Evolutionary conservation across 805 yeast species (phyloP).

Genomic region (Wickerhamomyces mucosus): DNA sequence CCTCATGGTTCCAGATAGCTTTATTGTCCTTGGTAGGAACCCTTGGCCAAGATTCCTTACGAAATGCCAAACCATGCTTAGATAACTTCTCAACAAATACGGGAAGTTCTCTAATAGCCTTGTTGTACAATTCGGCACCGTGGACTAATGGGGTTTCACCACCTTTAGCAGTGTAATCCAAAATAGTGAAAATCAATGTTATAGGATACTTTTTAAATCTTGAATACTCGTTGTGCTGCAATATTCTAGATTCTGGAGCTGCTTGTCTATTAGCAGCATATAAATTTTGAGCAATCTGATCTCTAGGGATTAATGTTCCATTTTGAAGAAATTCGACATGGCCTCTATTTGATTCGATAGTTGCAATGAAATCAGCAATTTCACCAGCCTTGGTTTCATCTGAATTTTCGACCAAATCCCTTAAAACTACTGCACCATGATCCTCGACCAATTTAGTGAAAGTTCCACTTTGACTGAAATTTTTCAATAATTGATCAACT

Average conservation of each 20-base stretch:
- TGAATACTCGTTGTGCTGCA: conserved; percentile 27
- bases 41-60: conserved; percentile 21
- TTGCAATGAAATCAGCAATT: conserved; percentile 13
- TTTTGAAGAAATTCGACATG: conserved; percentile 20
- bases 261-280: conserved; percentile 28
- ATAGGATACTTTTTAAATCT: conserved; percentile 22
- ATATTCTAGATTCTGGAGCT: conserved; percentile 14
- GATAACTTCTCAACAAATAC: conserved; percentile 16
- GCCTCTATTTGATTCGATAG: conserved; percentile 18
- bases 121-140: conserved; percentile 24
- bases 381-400: conserved; percentile 15
- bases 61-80: conserved; percentile 17
- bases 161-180: conserved; percentile 16
- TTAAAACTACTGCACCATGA: conserved; percentile 24
- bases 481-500: conserved; percentile 6
- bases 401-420: conserved; percentile 12
- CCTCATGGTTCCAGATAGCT: conserved; percentile 22
- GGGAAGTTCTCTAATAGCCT: conserved; percentile 19
- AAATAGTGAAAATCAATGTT: conserved; percentile 19
- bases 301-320: conserved; percentile 22
- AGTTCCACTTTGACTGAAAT: conserved; percentile 15
- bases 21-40: conserved; percentile 6
- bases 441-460: conserved; percentile 16
- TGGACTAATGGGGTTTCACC: conserved; percentile 28
- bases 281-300: conserved; percentile 17